Evolutionary conservation across 305 asterid species (phyloP).

Genomic region (Fraxinus angustifolia): DNA sequence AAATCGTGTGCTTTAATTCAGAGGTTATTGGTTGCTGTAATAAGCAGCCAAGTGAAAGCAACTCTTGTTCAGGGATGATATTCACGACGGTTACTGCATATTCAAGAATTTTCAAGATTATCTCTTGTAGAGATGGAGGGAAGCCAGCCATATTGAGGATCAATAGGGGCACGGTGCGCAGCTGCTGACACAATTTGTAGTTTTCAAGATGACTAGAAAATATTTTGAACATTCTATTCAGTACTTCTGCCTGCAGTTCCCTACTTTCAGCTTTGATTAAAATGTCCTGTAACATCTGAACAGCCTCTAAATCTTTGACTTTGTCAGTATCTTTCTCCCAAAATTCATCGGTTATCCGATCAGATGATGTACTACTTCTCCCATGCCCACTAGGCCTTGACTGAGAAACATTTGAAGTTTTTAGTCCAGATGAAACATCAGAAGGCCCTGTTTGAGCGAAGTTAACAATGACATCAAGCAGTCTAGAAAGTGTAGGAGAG

Average conservation of each 20-base stretch:
- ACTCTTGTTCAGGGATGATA: constrained; percentile 94
- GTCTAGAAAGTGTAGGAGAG: constrained; percentile 80
- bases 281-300: constrained; percentile 94
- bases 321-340: constrained; percentile 90
- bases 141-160: constrained; percentile 97
- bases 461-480: constrained; percentile 82
- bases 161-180: constrained; percentile 95
- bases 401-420: constrained; percentile 52
- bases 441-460: constrained; percentile 82
- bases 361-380: constrained; percentile 78
- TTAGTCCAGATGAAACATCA: constrained; percentile 42
- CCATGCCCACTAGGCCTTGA: constrained; percentile 63
- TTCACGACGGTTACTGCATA: constrained; percentile 97
- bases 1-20: constrained; percentile 74
- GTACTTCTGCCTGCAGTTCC: constrained; percentile 90
- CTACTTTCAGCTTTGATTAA: constrained; percentile 87
- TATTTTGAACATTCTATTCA: constrained; percentile 89
- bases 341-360: constrained; percentile 57
- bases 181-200: constrained; percentile 86
- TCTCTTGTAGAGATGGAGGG: constrained; percentile 81
- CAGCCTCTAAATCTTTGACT: constrained; percentile 96
- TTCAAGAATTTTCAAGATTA: constrained; percentile 95
- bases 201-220: constrained; percentile 94
- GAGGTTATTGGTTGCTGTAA: constrained; percentile 89
- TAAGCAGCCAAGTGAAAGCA: constrained; percentile 94